These are phyloP conservation scores for Linanthus parryae DNA, from an alignment of 148 eudicot species.

Conservation along the genomic window DNA sequence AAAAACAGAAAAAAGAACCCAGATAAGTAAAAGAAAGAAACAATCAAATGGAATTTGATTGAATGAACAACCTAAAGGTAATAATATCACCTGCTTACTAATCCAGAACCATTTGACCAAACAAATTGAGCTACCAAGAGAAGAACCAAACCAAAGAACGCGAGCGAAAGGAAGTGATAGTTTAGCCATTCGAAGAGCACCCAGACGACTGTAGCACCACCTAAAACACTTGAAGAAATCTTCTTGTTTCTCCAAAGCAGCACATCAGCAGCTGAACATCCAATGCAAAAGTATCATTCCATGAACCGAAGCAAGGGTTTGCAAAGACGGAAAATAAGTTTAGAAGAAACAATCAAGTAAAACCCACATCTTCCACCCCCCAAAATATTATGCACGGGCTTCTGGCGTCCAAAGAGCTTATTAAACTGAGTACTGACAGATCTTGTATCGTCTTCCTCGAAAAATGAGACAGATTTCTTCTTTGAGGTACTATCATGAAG, in stretches of 20 bases:
- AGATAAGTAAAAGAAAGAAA: neutral
- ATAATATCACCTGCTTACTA: constrained; percentile 43
- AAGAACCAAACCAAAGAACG: constrained; percentile 44
- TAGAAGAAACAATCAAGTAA: neutral
- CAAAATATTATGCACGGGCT: constrained; percentile 61
- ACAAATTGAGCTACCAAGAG: constrained; percentile 65
- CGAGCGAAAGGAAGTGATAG: constrained; percentile 53
- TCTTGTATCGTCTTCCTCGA: constrained; percentile 39
- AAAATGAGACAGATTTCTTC: constrained; percentile 33
- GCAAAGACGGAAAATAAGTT: neutral
- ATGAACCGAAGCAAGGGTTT: neutral
- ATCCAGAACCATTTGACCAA: constrained; percentile 63
- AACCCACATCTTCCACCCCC: constrained; percentile 84
- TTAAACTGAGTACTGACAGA: constrained; percentile 46
- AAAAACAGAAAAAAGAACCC: neutral
- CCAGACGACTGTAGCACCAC: constrained; percentile 63
- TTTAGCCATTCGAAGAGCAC: constrained; percentile 84
- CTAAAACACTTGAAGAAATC: constrained; percentile 66
- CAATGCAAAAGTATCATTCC: neutral
- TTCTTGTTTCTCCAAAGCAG: constrained; percentile 94
- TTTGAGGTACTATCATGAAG: constrained; percentile 41
- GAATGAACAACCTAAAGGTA: neutral
- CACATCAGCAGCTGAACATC: constrained; percentile 76
- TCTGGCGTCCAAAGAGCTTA: constrained; percentile 75
- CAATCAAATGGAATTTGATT: neutral